These are phyloP conservation scores for Lentinula novae-zelandiae DNA, from an alignment of 1,284 basidiomycete genomes.

Conservation along the genomic window DNA sequence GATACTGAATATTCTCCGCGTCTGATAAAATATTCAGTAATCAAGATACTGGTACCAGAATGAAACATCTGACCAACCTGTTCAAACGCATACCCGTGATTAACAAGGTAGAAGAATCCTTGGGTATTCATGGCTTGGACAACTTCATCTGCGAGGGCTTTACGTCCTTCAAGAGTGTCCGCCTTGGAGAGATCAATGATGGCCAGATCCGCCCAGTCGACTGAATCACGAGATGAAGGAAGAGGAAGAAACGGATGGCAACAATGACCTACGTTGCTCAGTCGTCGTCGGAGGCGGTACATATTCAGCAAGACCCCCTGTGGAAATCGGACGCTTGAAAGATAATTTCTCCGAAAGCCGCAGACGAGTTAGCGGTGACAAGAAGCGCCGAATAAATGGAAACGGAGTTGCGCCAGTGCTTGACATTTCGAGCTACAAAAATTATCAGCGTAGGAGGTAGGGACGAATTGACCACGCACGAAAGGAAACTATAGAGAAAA, in stretches of 20 bases:
- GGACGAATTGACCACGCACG: not conserved
- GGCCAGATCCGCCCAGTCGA: conserved; percentile 58
- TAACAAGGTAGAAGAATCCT: conserved; percentile 63
- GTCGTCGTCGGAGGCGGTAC: conserved; percentile 2
- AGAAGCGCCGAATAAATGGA: not conserved
- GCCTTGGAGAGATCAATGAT: conserved; percentile 60
- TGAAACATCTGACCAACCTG: conserved; percentile 30
- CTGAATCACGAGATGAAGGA: not conserved
- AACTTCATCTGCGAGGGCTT: conserved; percentile 43
- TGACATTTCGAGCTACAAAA: not conserved
- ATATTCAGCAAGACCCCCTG: not conserved
- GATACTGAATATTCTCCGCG: conserved; percentile 10
- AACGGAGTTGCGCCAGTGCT: not conserved
- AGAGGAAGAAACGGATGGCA: not conserved
- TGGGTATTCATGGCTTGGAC: conserved; percentile 56
- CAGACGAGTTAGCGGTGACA: not conserved
- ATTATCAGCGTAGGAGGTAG: not conserved
- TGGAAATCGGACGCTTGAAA: not conserved
- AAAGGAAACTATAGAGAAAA: not conserved
- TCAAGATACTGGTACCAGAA: not conserved
- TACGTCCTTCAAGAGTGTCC: conserved; percentile 41
- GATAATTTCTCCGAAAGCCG: not conserved
- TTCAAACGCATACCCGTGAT: conserved; percentile 48
- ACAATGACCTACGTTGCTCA: not conserved
- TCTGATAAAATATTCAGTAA: not conserved